Percentiles rank a stretch among this genome's conserved stretches.
Conservation (phyloP, 1,284 basidiomycete genomes). For the Cystobasidium pallidum region DNA sequence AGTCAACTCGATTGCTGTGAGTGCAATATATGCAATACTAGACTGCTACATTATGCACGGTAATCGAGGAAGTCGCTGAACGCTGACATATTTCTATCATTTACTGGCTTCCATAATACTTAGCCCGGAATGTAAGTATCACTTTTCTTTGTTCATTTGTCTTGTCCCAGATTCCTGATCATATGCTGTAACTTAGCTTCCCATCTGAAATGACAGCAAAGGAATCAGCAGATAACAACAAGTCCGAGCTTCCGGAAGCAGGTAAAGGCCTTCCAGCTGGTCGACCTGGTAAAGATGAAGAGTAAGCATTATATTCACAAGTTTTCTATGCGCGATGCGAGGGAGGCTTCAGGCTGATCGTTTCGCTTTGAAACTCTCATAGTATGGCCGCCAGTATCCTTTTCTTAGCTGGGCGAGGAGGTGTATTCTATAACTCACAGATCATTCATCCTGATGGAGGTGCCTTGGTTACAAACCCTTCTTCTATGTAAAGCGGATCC, state of each 20-base stretch:
- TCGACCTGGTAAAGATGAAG: slow-evolving; percentile 9
- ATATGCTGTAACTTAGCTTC: neutral
- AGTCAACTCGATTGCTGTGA: slow-evolving; percentile 34
- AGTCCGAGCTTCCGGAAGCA: slow-evolving; percentile 34
- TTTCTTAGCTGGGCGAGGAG: slow-evolving; percentile 23
- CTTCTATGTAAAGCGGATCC: neutral
- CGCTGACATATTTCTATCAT: too few species aligned
- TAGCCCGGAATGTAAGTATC: slow-evolving; percentile 9
- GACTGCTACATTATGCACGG: too few species aligned
- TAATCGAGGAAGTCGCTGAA: too few species aligned
- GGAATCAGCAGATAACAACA: slow-evolving; percentile 26
- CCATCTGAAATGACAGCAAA: slow-evolving; percentile 33
- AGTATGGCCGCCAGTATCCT: slow-evolving; percentile 29
- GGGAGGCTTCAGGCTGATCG: too few species aligned
- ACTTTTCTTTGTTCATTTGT: neutral
- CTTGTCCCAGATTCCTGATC: neutral
- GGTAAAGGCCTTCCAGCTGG: slow-evolving; percentile 34
- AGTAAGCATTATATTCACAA: neutral
- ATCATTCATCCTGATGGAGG: slow-evolving; percentile 24
- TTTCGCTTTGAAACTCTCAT: slow-evolving; percentile 7
- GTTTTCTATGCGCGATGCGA: too few species aligned
- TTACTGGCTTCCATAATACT: neutral
- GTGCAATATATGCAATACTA: too few species aligned
- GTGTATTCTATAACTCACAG: slow-evolving; percentile 25
- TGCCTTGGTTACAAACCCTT: slow-evolving; percentile 7